Conservation (phyloP, 2,329 filamentous ascomycete genomes). For the Talaromyces sp. region DNA sequence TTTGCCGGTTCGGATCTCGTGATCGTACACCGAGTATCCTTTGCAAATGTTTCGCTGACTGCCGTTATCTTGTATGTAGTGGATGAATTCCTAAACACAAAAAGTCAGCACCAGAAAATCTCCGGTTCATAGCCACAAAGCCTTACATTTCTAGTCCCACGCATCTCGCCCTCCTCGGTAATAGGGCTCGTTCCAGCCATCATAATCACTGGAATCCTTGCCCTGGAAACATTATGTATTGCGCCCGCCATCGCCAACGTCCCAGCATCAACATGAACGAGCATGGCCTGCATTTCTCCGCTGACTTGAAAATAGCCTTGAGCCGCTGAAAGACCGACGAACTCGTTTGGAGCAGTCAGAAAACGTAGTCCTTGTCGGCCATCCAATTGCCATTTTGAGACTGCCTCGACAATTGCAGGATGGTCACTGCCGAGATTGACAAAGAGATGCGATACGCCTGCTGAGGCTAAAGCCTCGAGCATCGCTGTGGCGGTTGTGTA, state of each 20-base stretch:
- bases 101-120: background rate
- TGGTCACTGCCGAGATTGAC: constrained; percentile 3
- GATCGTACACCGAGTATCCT: background rate
- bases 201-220: constrained; percentile 1
- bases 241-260: background rate
- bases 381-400: constrained; percentile 7
- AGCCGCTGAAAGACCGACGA: background rate
- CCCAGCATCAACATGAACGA: background rate
- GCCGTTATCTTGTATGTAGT: background rate
- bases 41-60: background rate
- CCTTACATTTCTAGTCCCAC: background rate
- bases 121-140: background rate
- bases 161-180: constrained; percentile 1
- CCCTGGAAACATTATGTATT: constrained; percentile 5
- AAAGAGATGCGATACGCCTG: constrained; percentile 4
- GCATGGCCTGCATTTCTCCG: background rate
- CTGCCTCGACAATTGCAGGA: constrained; percentile 1
- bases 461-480: constrained; percentile 3
- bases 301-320: background rate
- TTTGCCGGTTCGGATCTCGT: background rate
- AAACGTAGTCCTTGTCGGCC: background rate
- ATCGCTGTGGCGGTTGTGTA: constrained; percentile 1
- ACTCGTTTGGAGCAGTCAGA: background rate
- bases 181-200: constrained; percentile 7
- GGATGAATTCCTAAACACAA: background rate